Evolutionary conservation across 495 filamentous ascomycete genomes (phyloP).

Genomic region (Penicillium coffeae): DNA sequence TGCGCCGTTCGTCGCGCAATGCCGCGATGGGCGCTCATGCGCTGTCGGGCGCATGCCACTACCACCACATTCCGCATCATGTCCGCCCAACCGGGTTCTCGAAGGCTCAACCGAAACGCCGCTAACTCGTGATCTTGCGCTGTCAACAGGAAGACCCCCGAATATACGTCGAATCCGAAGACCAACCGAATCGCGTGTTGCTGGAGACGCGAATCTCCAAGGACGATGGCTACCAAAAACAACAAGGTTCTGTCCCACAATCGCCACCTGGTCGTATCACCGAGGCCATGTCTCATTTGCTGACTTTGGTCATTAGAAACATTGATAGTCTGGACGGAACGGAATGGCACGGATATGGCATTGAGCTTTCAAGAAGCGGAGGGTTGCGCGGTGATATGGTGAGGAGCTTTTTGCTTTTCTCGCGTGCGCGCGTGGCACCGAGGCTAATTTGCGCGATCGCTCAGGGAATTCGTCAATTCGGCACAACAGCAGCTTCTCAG

Average conservation of each 20-base stretch:
- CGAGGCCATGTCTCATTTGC: slow-evolving; percentile 19
- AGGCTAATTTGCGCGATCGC: slow-evolving; percentile 6
- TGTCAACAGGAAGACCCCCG: slow-evolving; percentile 67
- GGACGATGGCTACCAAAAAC: slow-evolving; percentile 97
- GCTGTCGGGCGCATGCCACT: neutral
- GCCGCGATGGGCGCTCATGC: neutral
- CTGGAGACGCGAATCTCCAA: slow-evolving; percentile 86
- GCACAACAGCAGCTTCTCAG: slow-evolving; percentile 67
- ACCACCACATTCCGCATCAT: slow-evolving; percentile 4
- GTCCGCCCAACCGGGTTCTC: slow-evolving; percentile 1
- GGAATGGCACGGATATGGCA: slow-evolving; percentile 87
- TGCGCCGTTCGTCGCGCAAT: neutral
- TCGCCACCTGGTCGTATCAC: slow-evolving; percentile 8
- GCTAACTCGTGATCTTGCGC: slow-evolving; percentile 5
- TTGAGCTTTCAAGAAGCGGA: slow-evolving; percentile 98
- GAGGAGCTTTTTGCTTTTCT: slow-evolving; percentile 10
- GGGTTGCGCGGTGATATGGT: slow-evolving; percentile 92
- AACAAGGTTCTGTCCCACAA: slow-evolving; percentile 67
- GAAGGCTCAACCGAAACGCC: neutral
- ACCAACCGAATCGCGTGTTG: slow-evolving; percentile 74
- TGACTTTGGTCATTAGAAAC: slow-evolving; percentile 61
- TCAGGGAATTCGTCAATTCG: slow-evolving; percentile 85
- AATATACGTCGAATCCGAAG: slow-evolving; percentile 90
- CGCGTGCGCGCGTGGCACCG: slow-evolving; percentile 1
- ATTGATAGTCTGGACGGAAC: slow-evolving; percentile 95